Evolutionary conservation across 371 early-diverging fungal genomes (phyloP), one percentile per base, ranked within the genome.

Genomic region (Lichtheimia ramosa): DNA sequence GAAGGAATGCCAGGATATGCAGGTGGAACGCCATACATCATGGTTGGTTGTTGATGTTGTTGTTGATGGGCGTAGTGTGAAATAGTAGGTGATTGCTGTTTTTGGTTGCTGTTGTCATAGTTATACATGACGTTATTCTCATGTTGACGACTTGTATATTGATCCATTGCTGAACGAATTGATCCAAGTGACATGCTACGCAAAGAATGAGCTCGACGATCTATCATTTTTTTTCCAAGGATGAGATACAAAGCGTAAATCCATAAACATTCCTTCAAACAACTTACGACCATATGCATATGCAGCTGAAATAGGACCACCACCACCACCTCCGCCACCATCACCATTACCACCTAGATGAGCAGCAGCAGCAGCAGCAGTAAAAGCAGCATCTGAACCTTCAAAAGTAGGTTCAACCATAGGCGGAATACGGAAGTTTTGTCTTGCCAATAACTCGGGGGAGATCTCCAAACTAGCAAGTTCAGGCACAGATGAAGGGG

Each of bases 361-460:
- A 34, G 34, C 34, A 34, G 34, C 34, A 34, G 34, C 28, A 28
- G 34, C 34, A 34, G 34, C 34, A 34, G 34, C 34, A 34, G 34
- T 34, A 34, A 34, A 8, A 8, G 34, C 34, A 34, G 34, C 34
- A 34, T 34, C 34, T 34, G 34, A 6, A 34, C 34, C 34, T 34
- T 46, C 46, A 46, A 46, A 46, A 16, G 46, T 46, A 18, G 46
- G 46, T 46, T 46, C 46, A 21, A 46, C 21, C 46, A 46, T 46
- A 8, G 46, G 46, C 46, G 83, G 81, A 25, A 83, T 75, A 4
- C 85, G 67, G 64, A 85, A 85, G 56, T 79, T 83, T 51, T 85
- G 85, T 39, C 79, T 74, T 54, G 74, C 57, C 12, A 85, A 23
- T 42, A 85, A 63, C 24, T 85, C 83, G 43, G 83, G 75, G 7